Evolutionary conservation across 805 yeast genomes (phyloP).

Genomic region (Saturnispora zaruensis): DNA sequence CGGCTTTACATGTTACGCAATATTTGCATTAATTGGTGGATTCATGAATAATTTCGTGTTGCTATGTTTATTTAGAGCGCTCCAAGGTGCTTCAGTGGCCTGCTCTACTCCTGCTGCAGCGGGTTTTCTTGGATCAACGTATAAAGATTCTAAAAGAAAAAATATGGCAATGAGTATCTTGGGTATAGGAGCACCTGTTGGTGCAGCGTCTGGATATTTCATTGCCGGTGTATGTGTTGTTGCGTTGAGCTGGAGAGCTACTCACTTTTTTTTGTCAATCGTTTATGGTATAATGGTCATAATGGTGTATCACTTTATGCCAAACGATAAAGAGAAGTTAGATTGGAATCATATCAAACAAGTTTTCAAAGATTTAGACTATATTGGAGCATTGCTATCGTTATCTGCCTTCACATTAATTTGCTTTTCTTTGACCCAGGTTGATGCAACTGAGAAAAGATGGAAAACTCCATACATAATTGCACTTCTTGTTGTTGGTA

Average conservation of each 20-base stretch:
- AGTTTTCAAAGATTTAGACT: conserved; percentile 29
- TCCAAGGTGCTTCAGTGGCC: conserved; percentile 37
- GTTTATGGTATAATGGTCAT: conserved; percentile 25
- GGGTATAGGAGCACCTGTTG: conserved; percentile 41
- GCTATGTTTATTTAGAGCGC: conserved; percentile 35
- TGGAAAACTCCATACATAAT: conserved; percentile 42
- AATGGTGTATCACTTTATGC: conserved; percentile 25
- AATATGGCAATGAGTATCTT: conserved; percentile 36
- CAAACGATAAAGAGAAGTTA: conserved; percentile 27
- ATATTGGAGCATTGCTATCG: conserved; percentile 36
- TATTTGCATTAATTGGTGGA: conserved; percentile 30
- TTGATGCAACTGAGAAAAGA: conserved; percentile 31
- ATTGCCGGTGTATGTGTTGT: conserved; percentile 37
- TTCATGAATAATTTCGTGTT: conserved; percentile 31
- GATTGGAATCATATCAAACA: conserved; percentile 21
- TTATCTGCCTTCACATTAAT: conserved; percentile 33
- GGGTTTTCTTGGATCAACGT: conserved; percentile 36
- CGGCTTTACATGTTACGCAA: conserved; percentile 28
- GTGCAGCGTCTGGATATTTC: conserved; percentile 36
- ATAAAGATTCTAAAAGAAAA: conserved; percentile 32
- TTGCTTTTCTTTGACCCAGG: conserved; percentile 38
- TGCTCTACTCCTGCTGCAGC: conserved; percentile 41
- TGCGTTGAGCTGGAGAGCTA: conserved; percentile 34
- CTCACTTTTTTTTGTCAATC: conserved; percentile 35
- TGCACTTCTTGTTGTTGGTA: conserved; percentile 35